Conservation (phyloP, 768 basidiomycete species). For the Infundibulicybe gibba region DNA sequence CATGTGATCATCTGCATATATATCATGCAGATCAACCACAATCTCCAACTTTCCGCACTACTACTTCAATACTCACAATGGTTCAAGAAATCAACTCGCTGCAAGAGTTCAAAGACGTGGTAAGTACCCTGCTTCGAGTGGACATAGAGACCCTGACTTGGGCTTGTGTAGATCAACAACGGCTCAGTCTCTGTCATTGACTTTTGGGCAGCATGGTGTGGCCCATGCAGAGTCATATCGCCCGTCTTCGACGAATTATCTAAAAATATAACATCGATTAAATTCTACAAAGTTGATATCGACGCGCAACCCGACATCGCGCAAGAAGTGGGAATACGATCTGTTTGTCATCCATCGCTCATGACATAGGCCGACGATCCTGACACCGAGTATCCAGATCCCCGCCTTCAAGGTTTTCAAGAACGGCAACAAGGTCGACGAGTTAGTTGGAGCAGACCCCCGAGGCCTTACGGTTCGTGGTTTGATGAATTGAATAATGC, state of each 20-base stretch:
- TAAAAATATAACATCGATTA: slow-evolving; percentile 26
- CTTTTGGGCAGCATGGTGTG: slow-evolving; percentile 80
- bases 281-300: slow-evolving; percentile 74
- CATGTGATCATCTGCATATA: no score
- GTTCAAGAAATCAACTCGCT: slow-evolving; percentile 32
- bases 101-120: no score
- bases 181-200: slow-evolving; percentile 53
- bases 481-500: no score
- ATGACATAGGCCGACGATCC: not conserved
- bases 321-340: slow-evolving; percentile 56
- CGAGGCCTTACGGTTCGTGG: slow-evolving; percentile 21
- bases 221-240: slow-evolving; percentile 63
- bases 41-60: not conserved
- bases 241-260: slow-evolving; percentile 64
- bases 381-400: slow-evolving; percentile 24
- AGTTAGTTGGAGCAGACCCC: slow-evolving; percentile 36
- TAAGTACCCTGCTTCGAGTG: slow-evolving; percentile 2
- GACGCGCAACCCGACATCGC: slow-evolving; percentile 53
- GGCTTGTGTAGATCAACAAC: slow-evolving; percentile 35
- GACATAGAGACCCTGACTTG: slow-evolving; percentile 1
- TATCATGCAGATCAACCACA: no score
- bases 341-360: slow-evolving; percentile 37
- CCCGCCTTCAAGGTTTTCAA: slow-evolving; percentile 25
- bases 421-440: slow-evolving; percentile 20
- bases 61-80: slow-evolving; percentile 23